phyloP scores from a whole-genome alignment of 2,329 filamentous ascomycete species.

The Colletotrichum lupini region DNA sequence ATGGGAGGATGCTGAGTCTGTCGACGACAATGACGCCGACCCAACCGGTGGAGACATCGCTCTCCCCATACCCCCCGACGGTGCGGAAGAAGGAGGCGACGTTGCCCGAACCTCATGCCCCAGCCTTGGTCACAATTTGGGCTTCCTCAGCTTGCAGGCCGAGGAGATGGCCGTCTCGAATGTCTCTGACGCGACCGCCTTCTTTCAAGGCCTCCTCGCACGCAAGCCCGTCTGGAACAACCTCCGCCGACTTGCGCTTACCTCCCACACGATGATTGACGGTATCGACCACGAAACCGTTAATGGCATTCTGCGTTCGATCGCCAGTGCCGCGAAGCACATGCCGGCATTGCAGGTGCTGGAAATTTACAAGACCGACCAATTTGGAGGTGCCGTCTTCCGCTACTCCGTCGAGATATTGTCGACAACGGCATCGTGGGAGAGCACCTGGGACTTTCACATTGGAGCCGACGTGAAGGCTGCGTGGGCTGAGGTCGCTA shows the following conservation, averaged over 20 bases:
- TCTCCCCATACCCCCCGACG: background rate
- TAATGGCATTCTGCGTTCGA: constrained; percentile 38
- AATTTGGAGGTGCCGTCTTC: constrained; percentile 40
- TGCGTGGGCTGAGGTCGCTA: constrained; percentile 12
- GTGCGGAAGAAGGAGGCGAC: constrained; percentile 1
- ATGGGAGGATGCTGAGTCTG: constrained; percentile 33
- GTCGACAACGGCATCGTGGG: constrained; percentile 26
- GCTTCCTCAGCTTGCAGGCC: constrained; percentile 30
- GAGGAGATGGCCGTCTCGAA: constrained; percentile 37
- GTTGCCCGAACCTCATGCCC: constrained; percentile 29
- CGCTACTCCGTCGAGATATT: constrained; percentile 37
- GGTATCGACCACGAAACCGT: constrained; percentile 36
- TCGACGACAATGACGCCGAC: constrained; percentile 11
- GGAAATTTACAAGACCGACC: constrained; percentile 42
- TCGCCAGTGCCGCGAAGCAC: constrained; percentile 38
- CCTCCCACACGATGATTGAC: constrained; percentile 38
- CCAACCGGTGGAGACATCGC: background rate
- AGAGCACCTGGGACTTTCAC: constrained; percentile 31
- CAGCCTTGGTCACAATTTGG: constrained; percentile 34
- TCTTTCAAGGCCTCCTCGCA: constrained; percentile 39
- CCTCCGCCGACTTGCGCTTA: constrained; percentile 41
- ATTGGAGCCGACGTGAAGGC: constrained; percentile 11
- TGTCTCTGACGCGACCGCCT: constrained; percentile 34
- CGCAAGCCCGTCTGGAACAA: constrained; percentile 37
- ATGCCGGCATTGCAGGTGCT: constrained; percentile 42